Percentiles rank a stretch among this genome's conserved stretches.
phyloP scores from a whole-genome alignment of 352 stramenopile species.

The Phytophthora sp. region DNA sequence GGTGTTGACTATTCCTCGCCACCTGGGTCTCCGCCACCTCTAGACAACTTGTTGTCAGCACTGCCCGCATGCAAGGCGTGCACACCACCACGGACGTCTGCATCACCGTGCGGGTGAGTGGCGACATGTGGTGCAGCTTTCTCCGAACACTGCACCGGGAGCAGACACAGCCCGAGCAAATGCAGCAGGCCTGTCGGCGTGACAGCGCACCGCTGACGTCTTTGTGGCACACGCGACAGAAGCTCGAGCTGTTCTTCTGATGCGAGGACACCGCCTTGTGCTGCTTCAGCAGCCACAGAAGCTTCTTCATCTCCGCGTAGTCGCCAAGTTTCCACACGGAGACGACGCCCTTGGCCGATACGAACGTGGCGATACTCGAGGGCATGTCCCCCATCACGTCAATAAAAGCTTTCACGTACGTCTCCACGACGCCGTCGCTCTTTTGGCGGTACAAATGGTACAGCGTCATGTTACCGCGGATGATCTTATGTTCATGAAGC shows the following conservation, averaged over 20 bases:
- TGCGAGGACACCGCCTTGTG: constrained; percentile 9
- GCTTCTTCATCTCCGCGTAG: constrained; percentile 46
- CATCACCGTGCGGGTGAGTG: constrained; percentile 32
- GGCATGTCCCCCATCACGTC: constrained; percentile 48
- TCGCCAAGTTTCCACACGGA: constrained; percentile 45
- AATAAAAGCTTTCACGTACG: constrained; percentile 46
- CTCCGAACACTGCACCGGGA: constrained; percentile 35
- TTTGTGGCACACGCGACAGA: constrained; percentile 38
- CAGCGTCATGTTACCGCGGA: constrained; percentile 58
- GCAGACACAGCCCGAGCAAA: constrained; percentile 35
- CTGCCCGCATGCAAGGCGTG: constrained; percentile 34
- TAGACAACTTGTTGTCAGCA: constrained; percentile 31
- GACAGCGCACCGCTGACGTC: constrained; percentile 25
- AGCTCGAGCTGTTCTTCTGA: constrained; percentile 9
- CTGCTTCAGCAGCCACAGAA: constrained; percentile 37
- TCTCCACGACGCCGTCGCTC: constrained; percentile 41
- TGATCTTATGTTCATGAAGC: constrained; percentile 48
- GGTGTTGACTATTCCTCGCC: neutral
- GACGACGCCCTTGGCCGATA: constrained; percentile 41
- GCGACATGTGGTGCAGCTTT: constrained; percentile 39
- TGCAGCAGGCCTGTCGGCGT: constrained; percentile 25
- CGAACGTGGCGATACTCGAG: constrained; percentile 29
- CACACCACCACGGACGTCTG: constrained; percentile 36
- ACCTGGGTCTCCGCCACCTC: constrained; percentile 29
- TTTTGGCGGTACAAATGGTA: constrained; percentile 59